phyloP scores from a whole-genome alignment of 768 basidiomycete genomes.

The Tulasnella sp. region DNA sequence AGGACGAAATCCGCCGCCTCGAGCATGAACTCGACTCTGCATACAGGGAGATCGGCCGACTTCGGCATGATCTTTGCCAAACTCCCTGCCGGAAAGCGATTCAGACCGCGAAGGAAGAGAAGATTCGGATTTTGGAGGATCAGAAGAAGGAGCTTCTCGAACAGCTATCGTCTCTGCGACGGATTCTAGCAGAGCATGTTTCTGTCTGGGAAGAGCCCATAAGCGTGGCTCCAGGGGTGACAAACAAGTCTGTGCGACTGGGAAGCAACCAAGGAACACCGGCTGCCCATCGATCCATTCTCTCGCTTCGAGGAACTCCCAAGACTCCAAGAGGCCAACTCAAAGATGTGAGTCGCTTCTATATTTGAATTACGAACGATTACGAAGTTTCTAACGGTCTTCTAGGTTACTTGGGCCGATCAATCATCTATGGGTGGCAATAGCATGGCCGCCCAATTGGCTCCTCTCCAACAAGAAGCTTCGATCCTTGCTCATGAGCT shows the following conservation, averaged over 20 bases:
- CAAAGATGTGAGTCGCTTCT: conserved; percentile 3
- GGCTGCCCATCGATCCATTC: neutral
- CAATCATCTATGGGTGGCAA: neutral
- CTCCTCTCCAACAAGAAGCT: neutral
- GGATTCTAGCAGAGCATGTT: conserved; percentile 10
- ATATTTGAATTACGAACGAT: neutral
- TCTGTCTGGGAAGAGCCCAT: neutral
- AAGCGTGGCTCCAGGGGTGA: neutral
- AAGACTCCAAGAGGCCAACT: conserved; percentile 37
- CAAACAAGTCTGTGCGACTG: neutral
- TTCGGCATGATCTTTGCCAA: conserved; percentile 54
- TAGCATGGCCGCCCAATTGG: neutral
- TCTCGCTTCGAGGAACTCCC: conserved; percentile 34
- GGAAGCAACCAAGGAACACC: neutral
- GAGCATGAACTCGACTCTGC: conserved; percentile 71
- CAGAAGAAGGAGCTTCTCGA: conserved; percentile 60
- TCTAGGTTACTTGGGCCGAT: neutral
- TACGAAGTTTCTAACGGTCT: neutral
- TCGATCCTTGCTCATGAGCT: conserved; percentile 1
- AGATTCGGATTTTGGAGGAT: conserved; percentile 48
- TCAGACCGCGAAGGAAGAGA: conserved; percentile 61
- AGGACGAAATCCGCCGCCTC: conserved; percentile 34
- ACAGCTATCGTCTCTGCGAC: conserved; percentile 33
- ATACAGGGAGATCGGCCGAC: conserved; percentile 57
- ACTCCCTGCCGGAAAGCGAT: conserved; percentile 69